Base-by-base conservation (phyloP, 2,329 filamentous ascomycete species). In the Didymella segeticola region DNA sequence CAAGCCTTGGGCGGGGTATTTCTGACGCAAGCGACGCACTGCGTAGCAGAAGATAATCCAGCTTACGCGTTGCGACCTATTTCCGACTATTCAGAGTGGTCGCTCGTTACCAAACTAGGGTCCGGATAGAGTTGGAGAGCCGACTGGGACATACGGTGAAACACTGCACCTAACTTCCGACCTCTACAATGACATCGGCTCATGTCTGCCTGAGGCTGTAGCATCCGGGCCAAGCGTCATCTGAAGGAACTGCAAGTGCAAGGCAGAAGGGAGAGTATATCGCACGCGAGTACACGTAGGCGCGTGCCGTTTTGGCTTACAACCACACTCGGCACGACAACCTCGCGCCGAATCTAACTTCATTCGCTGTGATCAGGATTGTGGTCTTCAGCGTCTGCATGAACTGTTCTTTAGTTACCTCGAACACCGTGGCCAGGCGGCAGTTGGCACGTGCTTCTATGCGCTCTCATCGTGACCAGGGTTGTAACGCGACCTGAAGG, bases 121-220 rank as follows among this genome's bases (percentile, higher is more conserved):
- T 15, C 52, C 58, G 60, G 61, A 41, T 39, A 56, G 25, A 52
- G 20, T 33, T 58, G 69, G 70, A 72, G 70, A 73, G 70, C 70
- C 70, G 67, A 54, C 37, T 45, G n/a, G 45, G 47, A 27, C 57
- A 57, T 70, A n/a, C 69, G 69, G 68, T 56, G 57, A 60, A 64
- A 66, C 53, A 45, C 10, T 22, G 39, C 25, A n/a, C n/a, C 37
- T 22, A 61, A 65, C 39, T 55, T 26, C 67, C 64, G 67, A 66
- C 48, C 30, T 51, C 34, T 38, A 23, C 20, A 30, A 41, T 46
- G 45, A 41, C 31, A 19, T 50, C 39, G 15, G 20, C n/a, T 15
- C n/a, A 1, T 15, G 2, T n/a, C 5, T 29, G 25, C 25, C 12
- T 48, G 11, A 39, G 22, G 33, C 33, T 20, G 14, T 22, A 22